Evolutionary conservation across 1,139 yeast genomes (phyloP).

Genomic region (Wickerhamomyces sp.): DNA sequence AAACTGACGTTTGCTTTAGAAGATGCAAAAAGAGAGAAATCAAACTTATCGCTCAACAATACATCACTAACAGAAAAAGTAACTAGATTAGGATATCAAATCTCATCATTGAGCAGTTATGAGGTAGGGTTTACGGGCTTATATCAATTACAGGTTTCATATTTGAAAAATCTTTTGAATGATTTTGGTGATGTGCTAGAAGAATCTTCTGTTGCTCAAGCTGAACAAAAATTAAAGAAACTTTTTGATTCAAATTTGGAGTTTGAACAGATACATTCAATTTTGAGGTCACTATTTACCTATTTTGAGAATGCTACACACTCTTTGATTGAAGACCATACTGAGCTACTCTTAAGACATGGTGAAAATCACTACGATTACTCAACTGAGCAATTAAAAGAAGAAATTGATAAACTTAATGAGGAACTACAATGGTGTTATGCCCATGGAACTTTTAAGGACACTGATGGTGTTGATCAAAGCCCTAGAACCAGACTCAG

Average conservation of each 20-base stretch:
- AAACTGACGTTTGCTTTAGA: conserved; percentile 41
- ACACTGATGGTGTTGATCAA: conserved; percentile 11
- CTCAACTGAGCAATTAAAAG: conserved; percentile 3
- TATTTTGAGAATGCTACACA: conserved; percentile 58
- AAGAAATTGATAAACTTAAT: conserved; percentile 13
- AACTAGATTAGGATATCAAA: conserved; percentile 23
- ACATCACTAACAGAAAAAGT: conserved; percentile 32
- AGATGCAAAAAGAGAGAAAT: conserved; percentile 35
- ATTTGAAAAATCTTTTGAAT: conserved; percentile 39
- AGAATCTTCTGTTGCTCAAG: conserved; percentile 52
- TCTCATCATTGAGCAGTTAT: conserved; percentile 24
- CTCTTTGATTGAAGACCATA: conserved; percentile 54
- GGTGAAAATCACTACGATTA: conserved; percentile 8
- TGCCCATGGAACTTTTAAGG: conserved; percentile 12
- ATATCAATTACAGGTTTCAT: conserved; percentile 35
- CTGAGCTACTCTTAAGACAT: conserved; percentile 33
- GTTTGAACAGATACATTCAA: conserved; percentile 36
- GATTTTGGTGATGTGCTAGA: conserved; percentile 55
- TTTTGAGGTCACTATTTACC: conserved; percentile 49
- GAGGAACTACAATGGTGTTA: conserved; percentile 22
- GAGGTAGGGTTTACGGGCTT: conserved; percentile 39
- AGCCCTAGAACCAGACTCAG: conserved; percentile 42
- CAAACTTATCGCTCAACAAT: conserved; percentile 31
- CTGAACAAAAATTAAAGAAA: conserved; percentile 45
- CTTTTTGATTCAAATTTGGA: conserved; percentile 31